Evolutionary conservation across 208 protist species (phyloP), one percentile per base, ranked within the genome.

Genomic region (Borovskyia barvae): DNA sequence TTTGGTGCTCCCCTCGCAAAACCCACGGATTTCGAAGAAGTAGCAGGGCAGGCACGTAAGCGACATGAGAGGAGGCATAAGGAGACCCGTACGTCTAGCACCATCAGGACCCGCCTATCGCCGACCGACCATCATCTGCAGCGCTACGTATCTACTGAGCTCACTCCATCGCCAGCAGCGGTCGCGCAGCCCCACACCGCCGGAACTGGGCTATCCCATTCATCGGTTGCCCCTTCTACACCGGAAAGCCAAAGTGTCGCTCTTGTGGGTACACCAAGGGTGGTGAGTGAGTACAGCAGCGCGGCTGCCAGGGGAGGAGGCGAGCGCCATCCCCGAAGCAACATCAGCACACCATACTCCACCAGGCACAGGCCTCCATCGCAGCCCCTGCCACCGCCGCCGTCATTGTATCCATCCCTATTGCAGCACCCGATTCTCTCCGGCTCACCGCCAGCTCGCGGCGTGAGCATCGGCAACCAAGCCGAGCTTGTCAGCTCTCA

Each of bases 371-470:
- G n/a, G n/a, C n/a, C n/a, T n/a, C n/a, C n/a, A n/a, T 24, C 49
- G 14, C 64, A 53, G 33, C 37, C 52, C 9, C 30, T 25, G 20
- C 47, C 40, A 7, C 33, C 55, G 30, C 19, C 35, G 17, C 52
- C 19, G 19, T n/a, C n/a, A n/a, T n/a, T n/a, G n/a, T 52, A 47
- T 5, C 48, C 63, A 19, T 24, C 47, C 1, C 32, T 33, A 5
- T 47, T 61, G 4, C 49, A 54, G 5, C 55, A 63, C 48, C 64
- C 49, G 24, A 46, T 47, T 12, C 15, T 53, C 29, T 49, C 55
- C 5, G 43, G 28, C 24, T 26, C 2, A 19, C 47, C 41, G n/a
- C 46, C 37, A 12, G 14, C 54, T 8, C 2, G 26, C 8, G 29
- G 30, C 8, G 54, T 26, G 3, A 30, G 59, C 40, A 39, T 26